Percentiles rank a stretch among this genome's conserved stretches.
Conservation (phyloP, 2,329 filamentous ascomycete genomes). For the Trichoderma afroharzianum region DNA sequence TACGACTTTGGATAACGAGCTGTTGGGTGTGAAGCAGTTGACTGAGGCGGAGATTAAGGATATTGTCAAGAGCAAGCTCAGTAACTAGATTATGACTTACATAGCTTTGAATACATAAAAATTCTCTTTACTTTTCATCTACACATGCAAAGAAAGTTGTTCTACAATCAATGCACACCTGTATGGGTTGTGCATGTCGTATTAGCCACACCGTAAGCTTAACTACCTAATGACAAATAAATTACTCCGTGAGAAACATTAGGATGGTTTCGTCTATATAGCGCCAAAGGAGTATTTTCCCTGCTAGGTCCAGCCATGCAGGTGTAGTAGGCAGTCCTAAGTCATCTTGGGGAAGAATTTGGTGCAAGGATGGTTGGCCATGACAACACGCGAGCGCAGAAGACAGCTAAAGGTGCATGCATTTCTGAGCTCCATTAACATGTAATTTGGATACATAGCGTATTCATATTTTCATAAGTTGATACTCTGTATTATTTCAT, state of each 20-base stretch:
- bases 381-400: neutral
- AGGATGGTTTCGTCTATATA: neutral
- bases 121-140: neutral
- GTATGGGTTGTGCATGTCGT: neutral
- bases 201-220: neutral
- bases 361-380: neutral
- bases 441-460: too few species aligned
- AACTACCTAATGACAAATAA: neutral
- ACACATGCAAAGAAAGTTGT: neutral
- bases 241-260: neutral
- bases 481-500: too few species aligned
- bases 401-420: neutral
- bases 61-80: constrained; percentile 23
- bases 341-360: neutral
- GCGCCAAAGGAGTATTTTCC: neutral
- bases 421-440: too few species aligned
- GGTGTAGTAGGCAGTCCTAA: neutral
- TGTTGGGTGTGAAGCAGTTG: constrained; percentile 43
- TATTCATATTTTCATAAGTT: too few species aligned
- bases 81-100: neutral
- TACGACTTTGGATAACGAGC: constrained; percentile 39
- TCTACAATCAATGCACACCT: neutral
- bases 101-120: neutral
- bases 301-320: neutral
- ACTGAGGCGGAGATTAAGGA: constrained; percentile 39